Conservation (phyloP, 2,329 filamentous ascomycete genomes). For the Monosporascus sp. region DNA sequence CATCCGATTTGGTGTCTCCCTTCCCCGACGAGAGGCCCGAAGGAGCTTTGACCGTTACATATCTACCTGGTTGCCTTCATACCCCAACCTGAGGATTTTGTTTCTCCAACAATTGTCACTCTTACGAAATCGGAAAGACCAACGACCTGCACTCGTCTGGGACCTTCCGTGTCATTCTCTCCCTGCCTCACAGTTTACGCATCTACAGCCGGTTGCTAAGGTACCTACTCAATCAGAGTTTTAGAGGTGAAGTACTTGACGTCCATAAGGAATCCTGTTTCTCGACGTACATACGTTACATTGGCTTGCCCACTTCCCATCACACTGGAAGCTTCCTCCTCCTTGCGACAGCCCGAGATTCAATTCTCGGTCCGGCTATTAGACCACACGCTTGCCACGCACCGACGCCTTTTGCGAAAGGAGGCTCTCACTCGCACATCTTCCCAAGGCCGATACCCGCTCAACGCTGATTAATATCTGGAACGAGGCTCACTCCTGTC, state of each 20-base stretch:
- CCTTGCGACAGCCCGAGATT: background rate
- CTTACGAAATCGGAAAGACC: background rate
- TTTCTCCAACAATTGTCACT: background rate
- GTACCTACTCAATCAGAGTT: background rate
- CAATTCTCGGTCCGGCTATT: background rate
- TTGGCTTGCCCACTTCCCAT: background rate
- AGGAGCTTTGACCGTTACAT: too few species aligned
- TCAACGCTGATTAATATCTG: background rate
- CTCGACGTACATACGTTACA: background rate
- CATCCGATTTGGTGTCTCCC: too few species aligned
- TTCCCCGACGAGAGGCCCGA: too few species aligned
- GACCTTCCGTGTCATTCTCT: background rate
- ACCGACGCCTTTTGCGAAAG: background rate
- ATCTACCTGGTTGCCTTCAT: too few species aligned
- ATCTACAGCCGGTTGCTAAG: background rate
- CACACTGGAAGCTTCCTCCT: background rate
- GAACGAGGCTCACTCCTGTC: background rate
- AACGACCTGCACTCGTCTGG: background rate
- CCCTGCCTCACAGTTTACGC: background rate
- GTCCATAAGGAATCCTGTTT: background rate
- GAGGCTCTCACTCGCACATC: background rate
- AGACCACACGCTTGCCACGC: background rate
- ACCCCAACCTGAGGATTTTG: too few species aligned
- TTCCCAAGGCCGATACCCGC: too few species aligned
- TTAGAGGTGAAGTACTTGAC: background rate